phyloP scores from a whole-genome alignment of 1,139 yeast species.

The Taiozyma sp. region DNA sequence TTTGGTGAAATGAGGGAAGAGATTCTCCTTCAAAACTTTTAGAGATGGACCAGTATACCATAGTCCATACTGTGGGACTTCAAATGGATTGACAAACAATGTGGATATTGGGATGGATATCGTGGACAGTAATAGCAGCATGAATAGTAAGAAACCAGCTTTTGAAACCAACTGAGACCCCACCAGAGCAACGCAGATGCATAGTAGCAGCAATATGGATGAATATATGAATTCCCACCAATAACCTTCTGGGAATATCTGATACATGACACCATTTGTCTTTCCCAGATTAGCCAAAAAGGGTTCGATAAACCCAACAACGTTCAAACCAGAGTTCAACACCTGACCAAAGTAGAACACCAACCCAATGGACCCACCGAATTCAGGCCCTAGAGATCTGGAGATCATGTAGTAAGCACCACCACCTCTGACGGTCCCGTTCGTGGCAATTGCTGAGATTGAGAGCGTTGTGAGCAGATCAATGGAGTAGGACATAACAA shows the following conservation, averaged over 20 bases:
- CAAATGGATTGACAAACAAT: conserved; percentile 57
- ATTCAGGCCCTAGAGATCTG: conserved; percentile 75
- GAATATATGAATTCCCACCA: conserved; percentile 56
- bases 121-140: conserved; percentile 66
- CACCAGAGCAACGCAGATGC: conserved; percentile 74
- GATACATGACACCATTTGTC: conserved; percentile 50
- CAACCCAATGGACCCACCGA: conserved; percentile 80
- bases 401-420: conserved; percentile 85
- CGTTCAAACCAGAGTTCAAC: conserved; percentile 70
- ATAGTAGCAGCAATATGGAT: conserved; percentile 58
- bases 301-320: conserved; percentile 78
- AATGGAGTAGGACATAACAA: conserved; percentile 59
- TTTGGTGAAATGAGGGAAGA: conserved; percentile 74
- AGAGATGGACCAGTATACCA: conserved; percentile 72
- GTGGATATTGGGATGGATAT: conserved; percentile 80
- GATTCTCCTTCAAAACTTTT: conserved; percentile 57
- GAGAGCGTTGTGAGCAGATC: conserved; percentile 68
- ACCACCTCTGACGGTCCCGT: conserved; percentile 81
- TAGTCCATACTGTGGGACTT: conserved; percentile 41
- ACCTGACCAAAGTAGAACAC: conserved; percentile 77
- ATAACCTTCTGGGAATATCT: conserved; percentile 54
- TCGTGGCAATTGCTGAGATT: conserved; percentile 75
- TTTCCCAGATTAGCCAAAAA: conserved; percentile 53
- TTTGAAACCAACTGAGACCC: conserved; percentile 83
- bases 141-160: conserved; percentile 75